Evolutionary conservation across 2,329 filamentous ascomycete genomes (phyloP), one percentile per base, ranked within the genome.

Genomic region (Fusarium continuum): DNA sequence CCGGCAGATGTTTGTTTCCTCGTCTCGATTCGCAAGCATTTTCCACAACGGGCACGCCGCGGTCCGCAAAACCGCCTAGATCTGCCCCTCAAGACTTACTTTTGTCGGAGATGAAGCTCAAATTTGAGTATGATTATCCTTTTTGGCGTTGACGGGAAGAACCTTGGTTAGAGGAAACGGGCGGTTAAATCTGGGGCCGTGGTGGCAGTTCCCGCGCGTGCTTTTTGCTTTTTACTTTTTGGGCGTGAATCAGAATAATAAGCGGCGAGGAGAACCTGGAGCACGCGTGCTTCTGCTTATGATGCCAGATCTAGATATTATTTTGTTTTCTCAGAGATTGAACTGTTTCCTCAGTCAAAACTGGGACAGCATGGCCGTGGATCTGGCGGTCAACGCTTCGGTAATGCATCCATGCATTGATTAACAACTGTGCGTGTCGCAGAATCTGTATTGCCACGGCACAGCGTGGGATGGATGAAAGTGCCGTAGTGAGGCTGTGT

Each of bases 171-270:
- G 29, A 31, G 32, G 25, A 50, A 65, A 41, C 50, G 50, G 56
- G 46, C 63, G 59, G 63, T 20, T 65, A 66, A 65, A 52, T 63
- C 58, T 65, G 62, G 62, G 63, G 62, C 62, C 25, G 48, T 40
- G 19, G 20, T 35, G 31, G 34, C 34, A 31, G 41, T 60, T 55
- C 61, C 40, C 36, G 48, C 55, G 54, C 36, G 31, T 48, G 55
- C 40, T 57, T 55, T n/a, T n/a, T n/a, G n/a, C n/a, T n/a, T n/a
- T n/a, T 67, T 56, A 41, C 63, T 64, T 52, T 64, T 52, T 57
- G 28, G 26, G 4, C 23, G 16, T 43, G 28, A 60, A 54, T 60
- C 29, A 41, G 16, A 51, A 32, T 25, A 23, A 38, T 26, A 40
- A 20, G 32, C 22, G 16, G 17, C 36, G 23, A 26, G 29, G 51